Percentiles rank a stretch among this genome's conserved stretches.
These are phyloP conservation scores for Colletotrichum phormii DNA, from an alignment of 2,329 filamentous ascomycete genomes.

Conservation along the genomic window DNA sequence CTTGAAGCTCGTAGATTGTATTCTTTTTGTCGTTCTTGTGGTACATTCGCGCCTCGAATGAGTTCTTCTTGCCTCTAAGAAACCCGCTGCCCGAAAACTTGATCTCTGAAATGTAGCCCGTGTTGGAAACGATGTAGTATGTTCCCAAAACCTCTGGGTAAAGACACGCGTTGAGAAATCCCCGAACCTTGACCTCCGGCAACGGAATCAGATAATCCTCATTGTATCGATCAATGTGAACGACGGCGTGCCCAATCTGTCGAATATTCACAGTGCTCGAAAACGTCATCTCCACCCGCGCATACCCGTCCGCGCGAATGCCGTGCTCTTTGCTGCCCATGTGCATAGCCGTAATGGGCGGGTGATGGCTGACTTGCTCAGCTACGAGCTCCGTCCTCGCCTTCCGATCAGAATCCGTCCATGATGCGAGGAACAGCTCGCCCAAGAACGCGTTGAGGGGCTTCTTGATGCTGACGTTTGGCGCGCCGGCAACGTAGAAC, in stretches of 20 bases:
- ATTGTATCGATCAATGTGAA: conserved; percentile 60
- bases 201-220: conserved; percentile 63
- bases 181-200: conserved; percentile 60
- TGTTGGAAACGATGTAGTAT: conserved; percentile 58
- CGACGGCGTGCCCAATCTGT: conserved; percentile 61
- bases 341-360: conserved; percentile 65
- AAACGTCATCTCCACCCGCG: conserved; percentile 64
- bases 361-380: conserved; percentile 66
- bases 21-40: conserved; percentile 51
- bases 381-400: conserved; percentile 49
- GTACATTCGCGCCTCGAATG: conserved; percentile 57
- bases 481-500: conserved; percentile 59
- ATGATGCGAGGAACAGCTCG: conserved; percentile 59
- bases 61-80: conserved; percentile 57
- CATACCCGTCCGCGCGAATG: conserved; percentile 62
- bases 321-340: conserved; percentile 55
- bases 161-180: conserved; percentile 58
- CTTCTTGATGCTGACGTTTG: conserved; percentile 62
- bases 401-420: conserved; percentile 45
- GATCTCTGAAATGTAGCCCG: conserved; percentile 59
- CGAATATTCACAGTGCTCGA: conserved; percentile 60
- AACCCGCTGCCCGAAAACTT: conserved; percentile 59
- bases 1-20: conserved; percentile 36
- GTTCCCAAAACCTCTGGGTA: conserved; percentile 61
- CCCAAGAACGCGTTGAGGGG: conserved; percentile 65